A percentile compares a stretch with the other conserved stretches of the same genome.
These are phyloP conservation scores for Pilobolus umbonatus DNA, from an alignment of 192 early-diverging fungal species.

Conservation along the genomic window DNA sequence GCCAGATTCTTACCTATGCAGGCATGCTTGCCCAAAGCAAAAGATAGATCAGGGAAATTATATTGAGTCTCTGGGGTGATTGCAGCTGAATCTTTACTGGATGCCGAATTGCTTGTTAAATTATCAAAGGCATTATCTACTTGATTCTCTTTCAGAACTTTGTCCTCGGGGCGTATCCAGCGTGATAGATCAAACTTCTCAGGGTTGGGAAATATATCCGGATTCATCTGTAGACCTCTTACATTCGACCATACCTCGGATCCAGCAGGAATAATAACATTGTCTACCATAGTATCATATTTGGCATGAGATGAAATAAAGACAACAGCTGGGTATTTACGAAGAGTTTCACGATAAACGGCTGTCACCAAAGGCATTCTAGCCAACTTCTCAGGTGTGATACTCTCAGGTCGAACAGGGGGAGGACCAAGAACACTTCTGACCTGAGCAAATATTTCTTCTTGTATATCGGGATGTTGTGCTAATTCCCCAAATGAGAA, in stretches of 20 bases:
- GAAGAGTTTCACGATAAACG: slow-evolving; percentile 30
- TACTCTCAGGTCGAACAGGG: slow-evolving; percentile 6
- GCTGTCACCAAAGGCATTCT: slow-evolving; percentile 24
- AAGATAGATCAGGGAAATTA: slow-evolving; percentile 31
- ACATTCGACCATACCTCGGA: slow-evolving; percentile 33
- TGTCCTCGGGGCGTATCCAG: slow-evolving; percentile 15
- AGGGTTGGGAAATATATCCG: slow-evolving; percentile 30
- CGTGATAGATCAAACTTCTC: slow-evolving; percentile 28
- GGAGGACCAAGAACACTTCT: slow-evolving; percentile 25
- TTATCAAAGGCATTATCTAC: slow-evolving; percentile 4
- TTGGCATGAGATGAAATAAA: slow-evolving; percentile 31
- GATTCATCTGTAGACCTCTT: slow-evolving; percentile 32
- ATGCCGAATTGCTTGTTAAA: neutral
- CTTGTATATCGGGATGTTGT: slow-evolving; percentile 36
- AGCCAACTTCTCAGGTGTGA: slow-evolving; percentile 29
- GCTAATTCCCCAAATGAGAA: slow-evolving; percentile 41
- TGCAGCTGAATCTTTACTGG: neutral
- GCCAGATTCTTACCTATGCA: slow-evolving; percentile 33
- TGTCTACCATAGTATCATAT: slow-evolving; percentile 17
- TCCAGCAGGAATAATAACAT: slow-evolving; percentile 20
- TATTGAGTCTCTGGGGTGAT: slow-evolving; percentile 14
- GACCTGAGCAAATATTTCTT: slow-evolving; percentile 39
- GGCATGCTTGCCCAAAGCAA: slow-evolving; percentile 28
- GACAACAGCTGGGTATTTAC: slow-evolving; percentile 34
- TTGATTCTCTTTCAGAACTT: too few relatives aligned